Evolutionary conservation across 1,139 yeast species (phyloP).

Genomic region (Lodderomyces parapsilosis): DNA sequence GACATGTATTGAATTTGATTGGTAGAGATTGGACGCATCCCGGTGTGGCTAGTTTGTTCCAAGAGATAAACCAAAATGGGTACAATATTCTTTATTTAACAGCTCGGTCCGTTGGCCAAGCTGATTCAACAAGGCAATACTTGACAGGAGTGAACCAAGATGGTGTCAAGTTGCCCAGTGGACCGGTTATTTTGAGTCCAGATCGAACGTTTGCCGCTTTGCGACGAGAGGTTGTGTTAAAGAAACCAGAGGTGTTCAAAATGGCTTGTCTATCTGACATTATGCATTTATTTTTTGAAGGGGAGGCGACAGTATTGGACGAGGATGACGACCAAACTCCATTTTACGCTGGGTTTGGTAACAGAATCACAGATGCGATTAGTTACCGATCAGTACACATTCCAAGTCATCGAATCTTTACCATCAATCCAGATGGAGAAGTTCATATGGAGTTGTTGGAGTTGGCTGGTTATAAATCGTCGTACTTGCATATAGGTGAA

Average conservation of each 20-base stretch:
- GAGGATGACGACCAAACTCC: conserved; percentile 56
- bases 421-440: conserved; percentile 95
- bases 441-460: conserved; percentile 96
- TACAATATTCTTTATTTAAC: conserved; percentile 92
- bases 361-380: conserved; percentile 93
- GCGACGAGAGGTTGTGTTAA: conserved; percentile 83
- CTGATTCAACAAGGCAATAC: conserved; percentile 89
- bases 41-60: conserved; percentile 90
- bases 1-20: conserved; percentile 89
- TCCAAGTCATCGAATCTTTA: conserved; percentile 91
- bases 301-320: conserved; percentile 12
- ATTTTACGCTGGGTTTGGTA: conserved; percentile 97
- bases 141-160: conserved; percentile 74
- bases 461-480: conserved; percentile 86
- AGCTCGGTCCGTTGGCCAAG: conserved; percentile 94
- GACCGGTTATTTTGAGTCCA: conserved; percentile 95
- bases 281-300: conserved; percentile 54
- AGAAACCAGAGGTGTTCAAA: conserved; percentile 95
- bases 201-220: conserved; percentile 97
- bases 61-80: conserved; percentile 83
- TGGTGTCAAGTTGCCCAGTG: conserved; percentile 68
- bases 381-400: conserved; percentile 93
- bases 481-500: conserved; percentile 88
- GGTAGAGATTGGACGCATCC: conserved; percentile 99
- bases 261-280: conserved; percentile 96